A percentile compares a stretch with the other conserved stretches of the same genome.
phyloP scores from a whole-genome alignment of 768 basidiomycete species.

The Collybia sp. region DNA sequence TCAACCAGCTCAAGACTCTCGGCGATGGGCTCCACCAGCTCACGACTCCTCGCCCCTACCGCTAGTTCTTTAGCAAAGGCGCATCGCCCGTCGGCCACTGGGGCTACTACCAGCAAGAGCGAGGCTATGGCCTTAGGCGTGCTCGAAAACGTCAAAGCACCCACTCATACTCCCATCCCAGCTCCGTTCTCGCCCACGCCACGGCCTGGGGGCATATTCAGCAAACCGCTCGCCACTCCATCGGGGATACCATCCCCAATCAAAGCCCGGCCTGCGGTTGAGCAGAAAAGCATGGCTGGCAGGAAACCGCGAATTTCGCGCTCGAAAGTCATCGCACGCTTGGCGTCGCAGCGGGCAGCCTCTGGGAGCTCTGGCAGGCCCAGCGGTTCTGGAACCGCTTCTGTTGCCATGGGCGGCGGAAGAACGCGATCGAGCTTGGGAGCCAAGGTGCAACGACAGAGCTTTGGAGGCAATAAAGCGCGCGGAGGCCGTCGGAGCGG shows the following conservation, averaged over 20 bases:
- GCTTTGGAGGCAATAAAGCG: constrained; percentile 26
- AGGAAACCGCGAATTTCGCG: constrained; percentile 78
- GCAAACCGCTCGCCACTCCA: constrained; percentile 39
- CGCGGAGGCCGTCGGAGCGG: constrained; percentile 24
- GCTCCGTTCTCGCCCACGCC: constrained; percentile 26
- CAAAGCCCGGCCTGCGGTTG: constrained; percentile 15
- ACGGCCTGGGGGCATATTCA: constrained; percentile 40
- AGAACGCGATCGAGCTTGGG: constrained; percentile 51
- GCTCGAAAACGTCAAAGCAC: no score
- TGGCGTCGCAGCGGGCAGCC: constrained; percentile 68
- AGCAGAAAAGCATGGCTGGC: constrained; percentile 30
- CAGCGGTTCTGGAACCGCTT: constrained; percentile 8
- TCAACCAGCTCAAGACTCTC: constrained; percentile 31
- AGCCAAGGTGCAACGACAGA: constrained; percentile 33
- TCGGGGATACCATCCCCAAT: constrained; percentile 32
- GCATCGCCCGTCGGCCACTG: constrained; percentile 13
- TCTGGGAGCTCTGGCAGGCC: constrained; percentile 5
- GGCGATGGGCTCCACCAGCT: constrained; percentile 15
- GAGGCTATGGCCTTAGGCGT: no score
- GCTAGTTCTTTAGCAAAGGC: constrained; percentile 72
- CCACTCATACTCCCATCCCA: not conserved
- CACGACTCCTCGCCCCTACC: constrained; percentile 66
- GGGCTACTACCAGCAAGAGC: not conserved
- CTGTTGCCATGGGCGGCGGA: constrained; percentile 15
- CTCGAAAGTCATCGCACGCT: constrained; percentile 71